Percentiles rank a stretch among this genome's conserved stretches.
phyloP scores from a whole-genome alignment of 1,284 basidiomycete species.

The Ustilago shanxiensis region DNA sequence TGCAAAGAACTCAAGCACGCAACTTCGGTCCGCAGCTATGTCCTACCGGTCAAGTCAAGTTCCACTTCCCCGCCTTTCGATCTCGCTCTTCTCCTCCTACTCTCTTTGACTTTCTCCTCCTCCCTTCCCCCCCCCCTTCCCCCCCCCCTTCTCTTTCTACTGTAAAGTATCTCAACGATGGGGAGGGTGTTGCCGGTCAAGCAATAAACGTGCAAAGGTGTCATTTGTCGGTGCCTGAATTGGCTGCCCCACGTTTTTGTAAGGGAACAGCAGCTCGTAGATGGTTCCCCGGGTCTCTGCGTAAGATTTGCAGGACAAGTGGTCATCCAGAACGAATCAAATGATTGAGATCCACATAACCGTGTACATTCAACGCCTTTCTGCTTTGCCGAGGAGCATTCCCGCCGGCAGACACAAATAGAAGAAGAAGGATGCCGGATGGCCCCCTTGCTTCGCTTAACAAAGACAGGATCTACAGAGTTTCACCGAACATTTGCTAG shows the following conservation, averaged over 20 bases:
- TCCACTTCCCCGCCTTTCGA: not conserved
- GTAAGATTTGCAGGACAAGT: too few relatives aligned
- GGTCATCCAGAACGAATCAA: too few relatives aligned
- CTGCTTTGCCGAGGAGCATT: slow-evolving; percentile 1
- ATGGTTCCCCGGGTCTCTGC: too few relatives aligned
- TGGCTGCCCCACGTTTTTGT: not conserved
- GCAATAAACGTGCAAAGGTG: too few relatives aligned
- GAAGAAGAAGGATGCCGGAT: not conserved
- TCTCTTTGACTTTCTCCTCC: not conserved
- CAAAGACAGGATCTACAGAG: not conserved
- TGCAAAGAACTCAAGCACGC: not conserved
- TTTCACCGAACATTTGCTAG: too few relatives aligned
- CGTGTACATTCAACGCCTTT: not conserved
- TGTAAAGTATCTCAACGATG: too few relatives aligned
- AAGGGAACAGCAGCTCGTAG: too few relatives aligned
- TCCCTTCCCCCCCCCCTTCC: too few relatives aligned
- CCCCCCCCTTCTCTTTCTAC: too few relatives aligned
- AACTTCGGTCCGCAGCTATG: not conserved
- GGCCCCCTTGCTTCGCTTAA: not conserved
- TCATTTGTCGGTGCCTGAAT: slow-evolving; percentile 7
- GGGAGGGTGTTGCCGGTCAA: too few relatives aligned
- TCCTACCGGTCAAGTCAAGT: slow-evolving; percentile 3
- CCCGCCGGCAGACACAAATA: not conserved
- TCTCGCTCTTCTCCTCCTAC: too few relatives aligned
- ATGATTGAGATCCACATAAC: not conserved